A percentile compares a stretch with the other conserved stretches of the same genome.
Conservation (phyloP, 768 basidiomycete genomes). For the Termitomyces sp. region DNA sequence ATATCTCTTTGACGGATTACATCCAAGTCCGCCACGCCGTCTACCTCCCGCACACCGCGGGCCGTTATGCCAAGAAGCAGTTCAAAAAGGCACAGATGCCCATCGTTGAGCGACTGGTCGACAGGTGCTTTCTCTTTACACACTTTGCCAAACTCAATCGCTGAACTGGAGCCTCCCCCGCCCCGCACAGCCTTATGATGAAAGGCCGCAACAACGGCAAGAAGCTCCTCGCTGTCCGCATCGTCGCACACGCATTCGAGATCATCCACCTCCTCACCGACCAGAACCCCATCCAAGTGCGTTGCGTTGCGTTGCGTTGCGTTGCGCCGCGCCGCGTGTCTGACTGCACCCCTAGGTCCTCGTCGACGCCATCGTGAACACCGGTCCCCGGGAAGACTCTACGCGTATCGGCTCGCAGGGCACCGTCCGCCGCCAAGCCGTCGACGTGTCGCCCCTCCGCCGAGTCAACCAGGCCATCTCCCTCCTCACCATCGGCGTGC, state of each 20-base stretch:
- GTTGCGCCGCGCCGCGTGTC: too few relatives aligned
- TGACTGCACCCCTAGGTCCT: slow-evolving; percentile 55
- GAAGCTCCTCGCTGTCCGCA: slow-evolving; percentile 98
- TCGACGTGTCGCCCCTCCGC: slow-evolving; percentile 97
- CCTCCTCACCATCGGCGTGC: slow-evolving; percentile 92
- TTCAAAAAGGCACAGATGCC: slow-evolving; percentile 99
- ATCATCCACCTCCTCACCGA: slow-evolving; percentile 99
- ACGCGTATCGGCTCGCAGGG: slow-evolving; percentile 99
- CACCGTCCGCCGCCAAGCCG: slow-evolving; percentile 98
- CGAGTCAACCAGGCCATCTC: slow-evolving; percentile 97
- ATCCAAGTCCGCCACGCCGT: slow-evolving; percentile 98
- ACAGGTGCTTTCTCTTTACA: slow-evolving; percentile 34
- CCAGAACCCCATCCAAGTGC: slow-evolving; percentile 98
- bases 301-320: slow-evolving; percentile 13
- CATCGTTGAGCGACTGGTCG: slow-evolving; percentile 98
- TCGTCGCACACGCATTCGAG: slow-evolving; percentile 99
- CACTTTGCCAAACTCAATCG: neutral
- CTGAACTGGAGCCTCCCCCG: neutral
- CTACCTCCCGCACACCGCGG: slow-evolving; percentile 97
- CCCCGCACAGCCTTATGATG: slow-evolving; percentile 93
- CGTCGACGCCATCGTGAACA: slow-evolving; percentile 99
- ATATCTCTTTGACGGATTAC: slow-evolving; percentile 98
- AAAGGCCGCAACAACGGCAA: slow-evolving; percentile 99
- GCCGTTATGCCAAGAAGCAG: slow-evolving; percentile 99
- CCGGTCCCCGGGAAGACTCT: slow-evolving; percentile 98